Base-by-base conservation (phyloP, 1,284 basidiomycete species). In the Trametes hirsuta region DNA sequence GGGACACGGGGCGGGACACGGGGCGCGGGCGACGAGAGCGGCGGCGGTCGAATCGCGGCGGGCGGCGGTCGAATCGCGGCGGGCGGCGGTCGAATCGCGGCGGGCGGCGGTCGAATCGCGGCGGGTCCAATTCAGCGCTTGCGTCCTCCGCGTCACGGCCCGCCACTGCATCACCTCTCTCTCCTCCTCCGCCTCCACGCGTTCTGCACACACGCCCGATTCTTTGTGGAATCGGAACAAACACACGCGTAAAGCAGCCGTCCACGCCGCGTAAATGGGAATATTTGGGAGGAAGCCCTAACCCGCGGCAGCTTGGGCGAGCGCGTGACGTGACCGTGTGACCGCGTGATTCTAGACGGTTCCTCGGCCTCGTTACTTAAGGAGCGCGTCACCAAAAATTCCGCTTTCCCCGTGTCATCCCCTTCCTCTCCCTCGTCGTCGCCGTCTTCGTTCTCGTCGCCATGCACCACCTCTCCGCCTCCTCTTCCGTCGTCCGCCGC, bases 401-500 rank as follows among this genome's bases (percentile, higher is more conserved):
- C 34, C 22, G 52, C 18, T 3, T 42, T 25, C 40, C 25, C 55
- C 40, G 44, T 56, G 59, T 55, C 62, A 41, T 49, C 41, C 44
- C 46, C 52, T 22, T 44, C 42, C 37, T 44, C 51, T 14, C n/a
- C 18, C 48, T 49, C 56, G 37, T 49, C 65, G 51, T 55, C 59
- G 53, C 59, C 51, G 56, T 54, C 46, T 11, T 53, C 50, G 36
- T 25, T 35, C 14, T 35, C 57, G 24, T 59, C 53, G 45, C 64
- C 49, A 78, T 78, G 77, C 77, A 78, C 67, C 73, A 72, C 68
- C 62, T 77, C 63, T 72, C 75, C 48, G 69, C 77, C 53, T 83
- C 82, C 25, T 76, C 81, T 10, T 73, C 78, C 59, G 78, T 76
- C 47, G 74, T 78, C 55, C 81, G 81, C 57, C 75, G 76, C 55